A percentile compares a stretch with the other conserved stretches of the same genome.
Conservation (phyloP, 1,139 yeast species). For the Ogataea hybrid region DNA sequence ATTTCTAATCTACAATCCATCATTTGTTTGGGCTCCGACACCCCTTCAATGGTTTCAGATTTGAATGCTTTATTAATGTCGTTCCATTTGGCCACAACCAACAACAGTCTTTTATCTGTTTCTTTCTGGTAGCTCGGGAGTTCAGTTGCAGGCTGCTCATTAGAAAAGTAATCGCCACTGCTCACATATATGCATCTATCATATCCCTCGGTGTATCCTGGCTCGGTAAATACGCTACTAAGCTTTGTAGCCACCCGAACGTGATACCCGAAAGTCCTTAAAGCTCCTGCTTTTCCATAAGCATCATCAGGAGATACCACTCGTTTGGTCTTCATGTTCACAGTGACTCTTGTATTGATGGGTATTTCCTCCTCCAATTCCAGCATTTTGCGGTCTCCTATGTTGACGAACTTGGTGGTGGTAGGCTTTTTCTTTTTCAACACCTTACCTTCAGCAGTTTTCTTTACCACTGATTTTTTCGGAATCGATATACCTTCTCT, state of each 20-base stretch:
- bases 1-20: constrained; percentile 64
- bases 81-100: constrained; percentile 63
- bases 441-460: constrained; percentile 38
- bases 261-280: constrained; percentile 68
- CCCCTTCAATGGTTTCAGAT: constrained; percentile 48
- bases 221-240: constrained; percentile 67
- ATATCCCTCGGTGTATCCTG: constrained; percentile 68
- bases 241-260: constrained; percentile 66
- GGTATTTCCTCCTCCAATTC: constrained; percentile 70
- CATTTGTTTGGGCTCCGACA: constrained; percentile 54
- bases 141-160: constrained; percentile 17
- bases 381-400: constrained; percentile 60
- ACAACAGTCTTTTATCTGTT: constrained; percentile 38
- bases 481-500: constrained; percentile 74
- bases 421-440: constrained; percentile 42
- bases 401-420: constrained; percentile 68
- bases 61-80: constrained; percentile 54
- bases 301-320: constrained; percentile 75
- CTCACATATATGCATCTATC: constrained; percentile 62
- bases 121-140: neutral
- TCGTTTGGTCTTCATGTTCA: constrained; percentile 57
- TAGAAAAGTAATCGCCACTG: constrained; percentile 59
- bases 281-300: constrained; percentile 60
- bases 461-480: constrained; percentile 43
- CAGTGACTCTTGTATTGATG: constrained; percentile 76